Conservation (phyloP, 2,329 filamentous ascomycete species). For the Tolypocladium cylindrosporum region DNA sequence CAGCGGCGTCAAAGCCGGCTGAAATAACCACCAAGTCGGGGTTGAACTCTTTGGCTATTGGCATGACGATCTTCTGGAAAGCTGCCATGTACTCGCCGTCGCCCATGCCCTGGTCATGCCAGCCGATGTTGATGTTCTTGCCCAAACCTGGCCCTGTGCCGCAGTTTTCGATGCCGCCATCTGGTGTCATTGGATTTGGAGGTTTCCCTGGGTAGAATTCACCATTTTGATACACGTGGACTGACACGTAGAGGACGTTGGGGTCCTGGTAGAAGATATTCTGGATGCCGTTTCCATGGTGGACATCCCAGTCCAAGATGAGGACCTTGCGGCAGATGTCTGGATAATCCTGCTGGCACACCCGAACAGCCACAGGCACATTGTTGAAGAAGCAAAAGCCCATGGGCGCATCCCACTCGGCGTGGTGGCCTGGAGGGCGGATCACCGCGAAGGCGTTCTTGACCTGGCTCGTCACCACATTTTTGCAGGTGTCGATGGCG, state of each 20-base stretch:
- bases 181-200: conserved; percentile 44
- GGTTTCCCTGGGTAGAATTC: conserved; percentile 72
- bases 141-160: conserved; percentile 45
- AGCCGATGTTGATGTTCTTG: conserved; percentile 57
- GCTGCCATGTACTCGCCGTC: conserved; percentile 96
- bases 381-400: conserved; percentile 99
- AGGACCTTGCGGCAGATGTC: conserved; percentile 78
- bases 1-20: conserved; percentile 90
- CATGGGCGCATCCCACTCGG: conserved; percentile 75
- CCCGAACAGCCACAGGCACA: conserved; percentile 81
- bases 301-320: conserved; percentile 85
- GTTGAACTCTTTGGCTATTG: conserved; percentile 85
- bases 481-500: conserved; percentile 89
- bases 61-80: conserved; percentile 94
- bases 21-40: conserved; percentile 93
- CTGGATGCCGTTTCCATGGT: conserved; percentile 84
- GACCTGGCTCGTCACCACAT: conserved; percentile 72
- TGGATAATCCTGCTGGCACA: conserved; percentile 74
- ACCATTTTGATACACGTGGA: conserved; percentile 81
- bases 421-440: conserved; percentile 89
- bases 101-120: conserved; percentile 70
- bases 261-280: conserved; percentile 93
- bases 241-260: conserved; percentile 89
- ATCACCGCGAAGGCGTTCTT: conserved; percentile 97
- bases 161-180: conserved; percentile 51